phyloP scores from a whole-genome alignment of 352 stramenopile genomes.

The Blastocystis sp. region DNA sequence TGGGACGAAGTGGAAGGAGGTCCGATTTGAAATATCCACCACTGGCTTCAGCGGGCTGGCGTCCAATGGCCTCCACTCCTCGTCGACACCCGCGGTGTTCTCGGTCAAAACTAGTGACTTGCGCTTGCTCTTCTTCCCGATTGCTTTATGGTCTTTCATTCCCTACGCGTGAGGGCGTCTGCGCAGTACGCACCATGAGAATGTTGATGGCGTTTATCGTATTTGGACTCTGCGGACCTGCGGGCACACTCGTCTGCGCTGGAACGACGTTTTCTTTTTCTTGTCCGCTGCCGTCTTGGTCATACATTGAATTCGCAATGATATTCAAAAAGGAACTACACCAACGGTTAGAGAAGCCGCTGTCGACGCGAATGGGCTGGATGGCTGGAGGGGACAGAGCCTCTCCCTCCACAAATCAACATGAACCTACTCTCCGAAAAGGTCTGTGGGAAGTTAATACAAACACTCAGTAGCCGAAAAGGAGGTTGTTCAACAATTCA shows the following conservation, averaged over 20 bases:
- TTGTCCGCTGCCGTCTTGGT: background rate
- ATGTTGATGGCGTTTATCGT: conserved; percentile 20
- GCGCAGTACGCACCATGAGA: conserved; percentile 22
- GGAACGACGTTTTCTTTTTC: background rate
- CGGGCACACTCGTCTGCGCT: background rate
- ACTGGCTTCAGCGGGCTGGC: conserved; percentile 13
- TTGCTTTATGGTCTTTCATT: conserved; percentile 41
- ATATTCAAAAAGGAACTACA: background rate
- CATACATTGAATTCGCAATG: background rate
- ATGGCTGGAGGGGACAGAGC: background rate
- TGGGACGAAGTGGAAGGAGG: conserved; percentile 46
- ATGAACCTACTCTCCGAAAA: background rate
- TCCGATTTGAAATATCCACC: background rate
- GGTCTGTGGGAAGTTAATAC: background rate
- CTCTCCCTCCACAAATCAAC: background rate
- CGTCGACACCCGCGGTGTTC: background rate
- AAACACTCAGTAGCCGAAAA: background rate
- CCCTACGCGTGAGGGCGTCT: background rate
- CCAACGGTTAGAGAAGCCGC: background rate
- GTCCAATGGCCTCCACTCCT: background rate
- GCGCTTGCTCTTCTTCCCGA: conserved; percentile 12
- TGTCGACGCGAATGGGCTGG: background rate
- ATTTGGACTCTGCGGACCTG: conserved; percentile 17
- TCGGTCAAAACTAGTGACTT: background rate
- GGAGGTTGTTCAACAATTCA: background rate